A percentile compares a stretch with the other conserved stretches of the same genome.
These are phyloP conservation scores for Physaria fendleri DNA, from an alignment of 345 rosid species.

Conservation along the genomic window DNA sequence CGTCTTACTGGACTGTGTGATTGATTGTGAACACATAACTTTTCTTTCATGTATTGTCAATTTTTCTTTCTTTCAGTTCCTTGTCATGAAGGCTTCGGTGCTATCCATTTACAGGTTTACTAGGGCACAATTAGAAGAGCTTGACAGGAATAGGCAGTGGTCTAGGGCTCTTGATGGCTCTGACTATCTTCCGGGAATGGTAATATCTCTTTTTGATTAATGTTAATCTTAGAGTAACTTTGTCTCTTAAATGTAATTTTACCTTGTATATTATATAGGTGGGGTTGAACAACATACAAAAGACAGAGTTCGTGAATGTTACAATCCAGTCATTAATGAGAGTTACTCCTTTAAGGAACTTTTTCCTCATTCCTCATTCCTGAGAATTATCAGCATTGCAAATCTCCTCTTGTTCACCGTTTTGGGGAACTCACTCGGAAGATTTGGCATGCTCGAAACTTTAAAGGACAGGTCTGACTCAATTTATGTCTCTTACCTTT, in stretches of 20 bases:
- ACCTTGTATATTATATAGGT: conserved; percentile 46
- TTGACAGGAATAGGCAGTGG: conserved; percentile 88
- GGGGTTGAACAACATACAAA: conserved; percentile 91
- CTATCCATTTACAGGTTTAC: conserved; percentile 52
- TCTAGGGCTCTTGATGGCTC: conserved; percentile 99
- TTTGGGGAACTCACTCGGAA: conserved; percentile 91
- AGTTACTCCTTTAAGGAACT: conserved; percentile 84
- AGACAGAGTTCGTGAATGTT: conserved; percentile 95
- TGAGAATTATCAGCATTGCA: conserved; percentile 73
- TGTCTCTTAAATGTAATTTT: not conserved
- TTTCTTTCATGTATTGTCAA: too few species aligned
- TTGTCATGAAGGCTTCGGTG: conserved; percentile 14
- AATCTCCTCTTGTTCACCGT: conserved; percentile 82
- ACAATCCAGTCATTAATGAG: conserved; percentile 94
- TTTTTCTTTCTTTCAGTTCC: conserved; percentile 1
- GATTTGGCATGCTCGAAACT: conserved; percentile 96
- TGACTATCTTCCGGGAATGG: conserved; percentile 99
- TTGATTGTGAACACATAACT: too few species aligned
- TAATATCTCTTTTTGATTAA: conserved; percentile 8
- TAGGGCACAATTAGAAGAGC: conserved; percentile 70
- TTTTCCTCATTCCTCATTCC: conserved; percentile 91
- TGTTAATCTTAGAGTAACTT: not conserved
- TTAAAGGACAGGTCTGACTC: conserved; percentile 85
- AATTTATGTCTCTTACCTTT: not conserved
- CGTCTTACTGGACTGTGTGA: too few species aligned